phyloP scores from a whole-genome alignment of 768 basidiomycete species.

The Leucocoprinus sp. region DNA sequence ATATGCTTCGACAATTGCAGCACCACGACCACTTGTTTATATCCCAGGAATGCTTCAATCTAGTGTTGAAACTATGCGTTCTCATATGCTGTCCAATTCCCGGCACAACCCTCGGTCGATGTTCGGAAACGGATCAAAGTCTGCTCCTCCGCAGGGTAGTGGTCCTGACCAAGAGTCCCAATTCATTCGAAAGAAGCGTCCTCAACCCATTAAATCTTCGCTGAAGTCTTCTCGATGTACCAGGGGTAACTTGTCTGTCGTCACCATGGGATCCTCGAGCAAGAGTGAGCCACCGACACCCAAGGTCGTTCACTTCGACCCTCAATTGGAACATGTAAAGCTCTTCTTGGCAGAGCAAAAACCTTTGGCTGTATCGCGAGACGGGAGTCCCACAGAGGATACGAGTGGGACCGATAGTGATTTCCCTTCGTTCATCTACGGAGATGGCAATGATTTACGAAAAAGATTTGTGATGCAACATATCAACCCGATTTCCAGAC shows the following conservation, averaged over 20 bases:
- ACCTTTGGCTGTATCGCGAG: slow-evolving; percentile 85
- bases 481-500: slow-evolving; percentile 54
- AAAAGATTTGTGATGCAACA: slow-evolving; percentile 50
- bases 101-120: slow-evolving; percentile 18
- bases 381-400: slow-evolving; percentile 81
- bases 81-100: slow-evolving; percentile 9
- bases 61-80: slow-evolving; percentile 17
- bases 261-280: slow-evolving; percentile 38
- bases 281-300: slow-evolving; percentile 79
- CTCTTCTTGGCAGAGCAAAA: slow-evolving; percentile 93
- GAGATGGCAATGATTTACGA: slow-evolving; percentile 23
- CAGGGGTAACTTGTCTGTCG: slow-evolving; percentile 40
- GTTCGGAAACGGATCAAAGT: slow-evolving; percentile 22
- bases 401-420: slow-evolving; percentile 76
- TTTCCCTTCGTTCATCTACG: slow-evolving; percentile 64
- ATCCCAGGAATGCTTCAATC: slow-evolving; percentile 31
- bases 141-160: slow-evolving; percentile 16
- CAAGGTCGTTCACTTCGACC: slow-evolving; percentile 90
- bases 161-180: slow-evolving; percentile 27
- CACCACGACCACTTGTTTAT: slow-evolving; percentile 28
- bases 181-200: slow-evolving; percentile 80
- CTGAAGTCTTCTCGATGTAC: slow-evolving; percentile 63
- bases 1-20: slow-evolving; percentile 21
- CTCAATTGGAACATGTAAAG: slow-evolving; percentile 89
- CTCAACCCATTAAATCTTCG: slow-evolving; percentile 87